A percentile compares a stretch with the other conserved stretches of the same genome.
These are phyloP conservation scores for Alopecurus myosuroides DNA, from an alignment of 176 grass and related monocot genomes.

Conservation along the genomic window DNA sequence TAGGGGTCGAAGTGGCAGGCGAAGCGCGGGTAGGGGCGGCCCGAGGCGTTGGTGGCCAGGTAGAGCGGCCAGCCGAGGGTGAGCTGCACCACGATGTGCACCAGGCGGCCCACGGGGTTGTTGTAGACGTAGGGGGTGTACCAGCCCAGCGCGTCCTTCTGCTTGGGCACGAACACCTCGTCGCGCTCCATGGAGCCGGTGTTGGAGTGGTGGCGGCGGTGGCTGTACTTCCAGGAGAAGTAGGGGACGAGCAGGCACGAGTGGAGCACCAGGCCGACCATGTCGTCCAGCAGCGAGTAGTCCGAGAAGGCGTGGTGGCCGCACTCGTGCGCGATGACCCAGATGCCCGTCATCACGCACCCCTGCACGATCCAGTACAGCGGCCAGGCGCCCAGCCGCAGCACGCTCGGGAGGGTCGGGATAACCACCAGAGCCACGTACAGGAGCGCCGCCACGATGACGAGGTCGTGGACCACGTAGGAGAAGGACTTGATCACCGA, in stretches of 20 bases:
- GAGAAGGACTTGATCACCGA: conserved; percentile 84
- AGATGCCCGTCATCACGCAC: conserved; percentile 79
- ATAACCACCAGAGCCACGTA: conserved; percentile 60
- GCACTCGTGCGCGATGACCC: conserved; percentile 98
- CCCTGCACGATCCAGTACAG: conserved; percentile 78
- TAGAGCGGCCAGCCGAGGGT: conserved; percentile 95
- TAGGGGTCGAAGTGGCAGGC: conserved; percentile 89
- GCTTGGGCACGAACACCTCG: conserved; percentile 93
- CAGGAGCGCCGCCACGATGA: conserved; percentile 45
- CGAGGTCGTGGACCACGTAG: conserved; percentile 72
- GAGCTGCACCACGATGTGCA: conserved; percentile 54
- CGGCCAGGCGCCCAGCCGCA: conserved; percentile 48
- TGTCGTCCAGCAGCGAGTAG: conserved; percentile 69
- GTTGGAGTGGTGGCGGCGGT: conserved; percentile 94
- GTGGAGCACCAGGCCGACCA: conserved; percentile 86
- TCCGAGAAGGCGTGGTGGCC: conserved; percentile 95
- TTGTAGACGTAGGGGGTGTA: conserved; percentile 64
- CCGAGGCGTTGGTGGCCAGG: conserved; percentile 75
- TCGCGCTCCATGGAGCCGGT: conserved; percentile 85
- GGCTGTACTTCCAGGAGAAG: conserved; percentile 99
- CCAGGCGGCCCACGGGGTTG: conserved; percentile 62
- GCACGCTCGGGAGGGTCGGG: conserved; percentile 34
- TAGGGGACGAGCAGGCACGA: conserved; percentile 86
- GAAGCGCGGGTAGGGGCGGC: conserved; percentile 82
- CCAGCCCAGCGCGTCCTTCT: conserved; percentile 45